These are phyloP conservation scores for Skeletonema costatum DNA, from an alignment of 108 stramenopile genomes.

Conservation along the genomic window DNA sequence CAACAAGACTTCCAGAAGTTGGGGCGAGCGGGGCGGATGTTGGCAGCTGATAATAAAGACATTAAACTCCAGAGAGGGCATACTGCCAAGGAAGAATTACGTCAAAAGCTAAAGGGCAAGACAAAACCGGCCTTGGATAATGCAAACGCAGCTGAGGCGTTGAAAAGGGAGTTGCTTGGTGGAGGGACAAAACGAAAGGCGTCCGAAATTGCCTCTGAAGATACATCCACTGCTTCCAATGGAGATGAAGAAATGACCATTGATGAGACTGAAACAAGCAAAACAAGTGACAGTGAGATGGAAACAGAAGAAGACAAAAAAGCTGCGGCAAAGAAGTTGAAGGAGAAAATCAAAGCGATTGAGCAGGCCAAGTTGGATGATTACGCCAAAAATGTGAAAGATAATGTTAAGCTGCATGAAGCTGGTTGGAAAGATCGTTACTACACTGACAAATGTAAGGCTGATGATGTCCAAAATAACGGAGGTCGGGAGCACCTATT, in stretches of 20 bases:
- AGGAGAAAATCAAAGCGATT: slow-evolving; percentile 77
- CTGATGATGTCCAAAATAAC: slow-evolving; percentile 88
- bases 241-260: slow-evolving; percentile 46
- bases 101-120: slow-evolving; percentile 57
- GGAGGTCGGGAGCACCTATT: slow-evolving; percentile 92
- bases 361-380: slow-evolving; percentile 80
- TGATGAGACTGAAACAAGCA: slow-evolving; percentile 37
- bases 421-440: slow-evolving; percentile 97
- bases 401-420: slow-evolving; percentile 94
- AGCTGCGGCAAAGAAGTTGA: slow-evolving; percentile 52
- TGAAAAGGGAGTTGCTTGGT: slow-evolving; percentile 57
- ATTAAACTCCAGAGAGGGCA: slow-evolving; percentile 46
- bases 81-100: slow-evolving; percentile 50
- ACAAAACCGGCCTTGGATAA: slow-evolving; percentile 53
- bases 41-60: slow-evolving; percentile 54
- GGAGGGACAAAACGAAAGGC: slow-evolving; percentile 41
- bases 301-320: slow-evolving; percentile 55
- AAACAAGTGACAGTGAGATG: slow-evolving; percentile 39
- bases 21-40: slow-evolving; percentile 75
- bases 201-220: slow-evolving; percentile 29
- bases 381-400: slow-evolving; percentile 79
- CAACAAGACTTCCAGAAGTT: slow-evolving; percentile 42
- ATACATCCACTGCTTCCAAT: slow-evolving; percentile 29
- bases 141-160: slow-evolving; percentile 61
- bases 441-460: slow-evolving; percentile 96